A percentile compares a stretch with the other conserved stretches of the same genome.
These are phyloP conservation scores for Termitomyces sp. DNA, from an alignment of 768 basidiomycete species.

Conservation along the genomic window DNA sequence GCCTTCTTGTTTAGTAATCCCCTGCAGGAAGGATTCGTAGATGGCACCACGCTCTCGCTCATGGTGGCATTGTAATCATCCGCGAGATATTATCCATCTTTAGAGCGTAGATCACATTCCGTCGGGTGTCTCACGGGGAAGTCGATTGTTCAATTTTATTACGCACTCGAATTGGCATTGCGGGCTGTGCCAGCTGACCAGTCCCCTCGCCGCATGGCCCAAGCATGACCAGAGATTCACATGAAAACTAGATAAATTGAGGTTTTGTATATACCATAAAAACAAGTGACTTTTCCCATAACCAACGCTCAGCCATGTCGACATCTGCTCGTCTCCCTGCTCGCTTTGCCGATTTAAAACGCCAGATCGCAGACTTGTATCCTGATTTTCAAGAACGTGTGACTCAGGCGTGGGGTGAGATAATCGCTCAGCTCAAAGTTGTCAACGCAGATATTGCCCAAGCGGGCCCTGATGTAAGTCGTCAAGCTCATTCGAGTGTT, in stretches of 20 bases:
- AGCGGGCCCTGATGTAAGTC: slow-evolving; percentile 47
- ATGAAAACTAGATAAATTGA: neutral
- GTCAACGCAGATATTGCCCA: slow-evolving; percentile 42
- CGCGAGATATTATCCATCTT: neutral
- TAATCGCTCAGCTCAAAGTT: slow-evolving; percentile 48
- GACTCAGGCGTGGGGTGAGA: slow-evolving; percentile 55
- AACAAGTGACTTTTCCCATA: neutral
- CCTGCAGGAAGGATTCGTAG: neutral
- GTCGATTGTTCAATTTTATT: neutral
- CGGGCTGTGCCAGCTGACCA: neutral
- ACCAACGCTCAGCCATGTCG: slow-evolving; percentile 7
- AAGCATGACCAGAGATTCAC: neutral
- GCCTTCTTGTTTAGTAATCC: neutral
- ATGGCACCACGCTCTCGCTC: neutral
- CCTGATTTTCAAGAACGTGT: slow-evolving; percentile 49
- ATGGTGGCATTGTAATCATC: neutral
- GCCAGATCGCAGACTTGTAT: slow-evolving; percentile 48
- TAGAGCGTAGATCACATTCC: neutral
- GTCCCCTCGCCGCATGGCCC: neutral
- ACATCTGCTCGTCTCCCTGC: slow-evolving; percentile 29
- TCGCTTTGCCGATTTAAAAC: slow-evolving; percentile 57
- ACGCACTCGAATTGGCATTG: neutral
- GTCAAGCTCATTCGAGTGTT: neutral
- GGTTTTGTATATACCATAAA: neutral
- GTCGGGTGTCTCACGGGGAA: neutral